phyloP scores from a whole-genome alignment of 2,329 filamentous ascomycete species.

The Zymoseptoria pseudotritici region DNA sequence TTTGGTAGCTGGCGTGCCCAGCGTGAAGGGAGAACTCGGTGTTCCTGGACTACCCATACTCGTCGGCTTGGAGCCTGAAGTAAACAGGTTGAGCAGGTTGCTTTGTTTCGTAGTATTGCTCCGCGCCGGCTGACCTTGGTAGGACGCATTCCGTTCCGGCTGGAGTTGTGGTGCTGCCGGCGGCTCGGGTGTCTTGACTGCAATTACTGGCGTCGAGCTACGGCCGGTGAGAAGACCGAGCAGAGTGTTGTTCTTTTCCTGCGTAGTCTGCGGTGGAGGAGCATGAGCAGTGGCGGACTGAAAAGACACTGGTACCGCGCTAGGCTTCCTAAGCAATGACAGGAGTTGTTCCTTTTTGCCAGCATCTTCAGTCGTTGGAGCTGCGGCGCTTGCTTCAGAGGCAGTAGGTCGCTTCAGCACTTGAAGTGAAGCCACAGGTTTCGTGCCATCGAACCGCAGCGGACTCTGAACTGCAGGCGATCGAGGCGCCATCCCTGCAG shows the following conservation, averaged over 20 bases:
- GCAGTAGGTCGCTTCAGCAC: slow-evolving; percentile 23
- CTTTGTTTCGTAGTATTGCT: slow-evolving; percentile 16
- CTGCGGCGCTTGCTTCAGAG: slow-evolving; percentile 1
- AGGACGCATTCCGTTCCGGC: slow-evolving; percentile 16
- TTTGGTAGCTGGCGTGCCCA: slow-evolving; percentile 22
- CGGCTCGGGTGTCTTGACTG: slow-evolving; percentile 16
- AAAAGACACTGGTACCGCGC: slow-evolving; percentile 2
- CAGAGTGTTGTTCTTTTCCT: slow-evolving; percentile 4
- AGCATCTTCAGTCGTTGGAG: slow-evolving; percentile 4
- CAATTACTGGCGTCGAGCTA: slow-evolving; percentile 1
- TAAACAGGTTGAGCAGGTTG: slow-evolving; percentile 25
- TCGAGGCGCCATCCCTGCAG: slow-evolving; percentile 9
- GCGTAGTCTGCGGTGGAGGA: not conserved
- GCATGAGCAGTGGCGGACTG: not conserved
- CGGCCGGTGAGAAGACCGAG: slow-evolving; percentile 11
- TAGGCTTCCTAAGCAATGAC: slow-evolving; percentile 21
- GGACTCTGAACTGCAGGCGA: slow-evolving; percentile 17
- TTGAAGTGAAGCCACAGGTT: slow-evolving; percentile 22
- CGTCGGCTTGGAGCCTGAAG: slow-evolving; percentile 6
- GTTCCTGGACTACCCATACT: slow-evolving; percentile 20
- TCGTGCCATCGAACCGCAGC: slow-evolving; percentile 17
- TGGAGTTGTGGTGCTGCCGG: slow-evolving; percentile 22
- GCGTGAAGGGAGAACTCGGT: slow-evolving; percentile 27
- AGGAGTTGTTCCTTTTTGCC: slow-evolving; percentile 25
- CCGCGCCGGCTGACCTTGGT: slow-evolving; percentile 1